Base-by-base conservation (phyloP, 768 basidiomycete genomes). In the Termitomyces sp. region DNA sequence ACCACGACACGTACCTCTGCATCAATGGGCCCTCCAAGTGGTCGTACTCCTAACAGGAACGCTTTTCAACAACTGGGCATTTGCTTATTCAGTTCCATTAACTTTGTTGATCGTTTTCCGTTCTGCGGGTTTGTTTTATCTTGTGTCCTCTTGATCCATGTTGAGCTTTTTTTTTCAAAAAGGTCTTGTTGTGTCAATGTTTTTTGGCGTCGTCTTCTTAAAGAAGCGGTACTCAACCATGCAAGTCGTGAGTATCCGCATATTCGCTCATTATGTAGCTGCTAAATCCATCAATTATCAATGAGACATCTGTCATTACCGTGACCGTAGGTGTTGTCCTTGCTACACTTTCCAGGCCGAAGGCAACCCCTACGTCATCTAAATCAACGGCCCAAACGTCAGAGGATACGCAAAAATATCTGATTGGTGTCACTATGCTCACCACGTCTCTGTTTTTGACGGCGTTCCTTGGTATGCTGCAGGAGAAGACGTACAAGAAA, bases 91-190 rank as follows among this genome's bases (percentile, higher is more conserved):
- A 48, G 86, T 93, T 0, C 91, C 90, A 4, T 73, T 92, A 46
- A 83, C 89, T 1, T 71, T 94, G 3, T 82, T 91, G 61, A 93
- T 94, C 61, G 84, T 94, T 28, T 91, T 93, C 68, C 83, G 92
- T 38, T 91, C 89, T 50, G 90, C 88, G 41, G 90, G 91, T 86
- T 42, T 65, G 68, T 58, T 40, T 30, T 57, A 48, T 53, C 28
- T 37, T n/a, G 48, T 1, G 50, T 56, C 38, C 33, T 35, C 23
- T 21, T 33, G 37, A 48, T 52, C 45, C 42, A 52, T 46, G 19
- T 42, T 40, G 4, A 61, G 50, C 46, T 60, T n/a, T 21, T 9
- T 40, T 55, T 14, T 19, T n/a, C n/a, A n/a, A 14, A 56, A 49
- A 91, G 89, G 89, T 28, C 74, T 91, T 28, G 83, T 84, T 7